Base-by-base conservation (phyloP, 805 yeast genomes). In the Teunomyces barrocoloradensis region DNA sequence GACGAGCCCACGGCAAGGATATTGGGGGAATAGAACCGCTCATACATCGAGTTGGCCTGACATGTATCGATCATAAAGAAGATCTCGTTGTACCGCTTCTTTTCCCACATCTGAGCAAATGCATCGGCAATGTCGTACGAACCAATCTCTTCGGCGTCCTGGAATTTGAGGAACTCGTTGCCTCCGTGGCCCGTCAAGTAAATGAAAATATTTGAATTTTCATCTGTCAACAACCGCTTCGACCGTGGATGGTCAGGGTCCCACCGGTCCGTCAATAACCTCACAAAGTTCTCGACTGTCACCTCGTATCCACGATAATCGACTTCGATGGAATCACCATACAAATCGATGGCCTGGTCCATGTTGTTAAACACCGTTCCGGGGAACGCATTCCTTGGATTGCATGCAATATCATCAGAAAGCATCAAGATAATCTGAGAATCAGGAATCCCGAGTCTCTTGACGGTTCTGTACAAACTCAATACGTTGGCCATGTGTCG, bases 181-280 rank as follows among this genome's bases (percentile, higher is more conserved):
- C 99, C 99, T 20, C 99, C 99, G 66, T 94, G 99, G 20, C 99
- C 99, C 1, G 99, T 94, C 83, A 94, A 77, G 64, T 94, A 94
- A 23, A 94, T 86, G 66, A 94, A 88, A 43, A 94, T 89, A 64
- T 94, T 94, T 27, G 96, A 88, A 63, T 89, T 84, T 63, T 91
- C 97, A 71, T 94, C 98, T 0, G 98, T 89, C 50, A 91, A 70
- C 41, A 94, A 73, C 54, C 98, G 75, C 67, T 94, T 94, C 11
- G 96, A 87, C 52, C 96, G 77, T 3, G 99, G 98, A 54, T 92
- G 96, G 46, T 89, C 91, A 32, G 84, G 87, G 39, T 90, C 90
- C 96, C 98, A 94, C 55, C 98, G 80, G 63, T 94, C 98, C 0
- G 99, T 94, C 54, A 94, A 69, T 48, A 94, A 71, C 52, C 99